Conservation (phyloP, 2,329 filamentous ascomycete species). For the Ceratocystis cubensis region DNA sequence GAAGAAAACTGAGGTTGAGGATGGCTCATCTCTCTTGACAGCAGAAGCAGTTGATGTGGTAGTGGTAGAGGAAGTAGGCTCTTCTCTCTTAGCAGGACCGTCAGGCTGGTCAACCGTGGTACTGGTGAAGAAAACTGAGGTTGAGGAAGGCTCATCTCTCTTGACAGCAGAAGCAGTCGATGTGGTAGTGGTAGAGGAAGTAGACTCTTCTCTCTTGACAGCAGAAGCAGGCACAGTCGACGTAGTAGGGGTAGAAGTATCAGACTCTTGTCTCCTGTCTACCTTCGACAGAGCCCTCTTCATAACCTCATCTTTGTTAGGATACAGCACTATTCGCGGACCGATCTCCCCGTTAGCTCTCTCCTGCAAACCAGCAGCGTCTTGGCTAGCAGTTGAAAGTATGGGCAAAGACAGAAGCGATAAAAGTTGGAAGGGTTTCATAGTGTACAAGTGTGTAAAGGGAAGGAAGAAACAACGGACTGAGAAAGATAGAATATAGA, state of each 20-base stretch:
- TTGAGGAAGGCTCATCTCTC: not conserved
- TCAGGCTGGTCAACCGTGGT: too few relatives aligned
- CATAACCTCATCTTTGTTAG: too few relatives aligned
- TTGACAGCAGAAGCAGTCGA: not conserved
- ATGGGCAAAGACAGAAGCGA: constrained; percentile 6
- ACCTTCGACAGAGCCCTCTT: too few relatives aligned
- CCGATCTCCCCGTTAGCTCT: not conserved
- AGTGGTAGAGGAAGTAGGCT: too few relatives aligned
- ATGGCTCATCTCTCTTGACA: not conserved
- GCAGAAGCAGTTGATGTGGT: too few relatives aligned
- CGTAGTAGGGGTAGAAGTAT: too few relatives aligned
- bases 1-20: too few relatives aligned
- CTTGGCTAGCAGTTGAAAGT: not conserved
- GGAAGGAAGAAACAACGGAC: not conserved
- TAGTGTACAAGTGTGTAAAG: not conserved
- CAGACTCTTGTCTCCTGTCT: too few relatives aligned
- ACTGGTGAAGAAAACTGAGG: too few relatives aligned
- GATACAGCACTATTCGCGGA: not conserved
- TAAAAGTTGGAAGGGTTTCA: constrained; percentile 11
- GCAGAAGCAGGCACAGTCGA: too few relatives aligned
- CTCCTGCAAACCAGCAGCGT: not conserved
- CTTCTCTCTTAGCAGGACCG: too few relatives aligned
- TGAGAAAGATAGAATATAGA: not conserved
- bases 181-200: not conserved
- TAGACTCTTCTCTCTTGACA: too few relatives aligned